Base-by-base conservation (phyloP, 1,284 basidiomycete genomes). In the Meripilus lineatus region DNA sequence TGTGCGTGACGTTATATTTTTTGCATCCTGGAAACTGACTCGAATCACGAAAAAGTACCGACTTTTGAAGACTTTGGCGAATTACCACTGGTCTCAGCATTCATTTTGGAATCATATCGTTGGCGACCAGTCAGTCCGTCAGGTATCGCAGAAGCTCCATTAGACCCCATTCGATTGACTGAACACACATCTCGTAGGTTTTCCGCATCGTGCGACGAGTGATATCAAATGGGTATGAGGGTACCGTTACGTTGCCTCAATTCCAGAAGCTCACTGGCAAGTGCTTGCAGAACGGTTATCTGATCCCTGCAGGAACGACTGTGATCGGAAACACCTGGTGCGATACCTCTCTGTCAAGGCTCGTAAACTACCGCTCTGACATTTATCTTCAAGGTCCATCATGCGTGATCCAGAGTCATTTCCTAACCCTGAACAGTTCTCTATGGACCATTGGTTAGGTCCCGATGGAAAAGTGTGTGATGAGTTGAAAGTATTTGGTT, bases 291-390 rank as follows among this genome's bases (percentile, higher is more conserved):
- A 65, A 71, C 41, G 66, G 68, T 15, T 77, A 78, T 41, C 55
- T 70, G 6, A 83, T 84, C 42, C 81, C 81, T 5, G 69, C 67
- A 22, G 81, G 80, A 2, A 67, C 80, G 0, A 72, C 68, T 3
- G 71, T 84, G 3, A 66, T 76, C n/a, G 79, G 75, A 5, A 79
- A 76, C 46, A 70, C 74, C n/a, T 84, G 81, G 81, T 77, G 47
- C 25, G 49, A 15, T 8, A 21, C 13, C 14, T n/a, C 17, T 15
- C 7, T 20, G 15, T 13, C 5, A 30, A 17, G 11, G n/a, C 17
- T 7, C n/a, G n/a, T n/a, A n/a, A n/a, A n/a, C n/a, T n/a, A n/a
- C n/a, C n/a, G n/a, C 41, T 17, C 18, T 25, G 13, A n/a, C 23
- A 22, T 40, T 30, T n/a, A n/a, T 11, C 8, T 28, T 34, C 22